A percentile compares a stretch with the other conserved stretches of the same genome.
Conservation (phyloP, 345 rosid species). For the Gossypioides kirkii region DNA sequence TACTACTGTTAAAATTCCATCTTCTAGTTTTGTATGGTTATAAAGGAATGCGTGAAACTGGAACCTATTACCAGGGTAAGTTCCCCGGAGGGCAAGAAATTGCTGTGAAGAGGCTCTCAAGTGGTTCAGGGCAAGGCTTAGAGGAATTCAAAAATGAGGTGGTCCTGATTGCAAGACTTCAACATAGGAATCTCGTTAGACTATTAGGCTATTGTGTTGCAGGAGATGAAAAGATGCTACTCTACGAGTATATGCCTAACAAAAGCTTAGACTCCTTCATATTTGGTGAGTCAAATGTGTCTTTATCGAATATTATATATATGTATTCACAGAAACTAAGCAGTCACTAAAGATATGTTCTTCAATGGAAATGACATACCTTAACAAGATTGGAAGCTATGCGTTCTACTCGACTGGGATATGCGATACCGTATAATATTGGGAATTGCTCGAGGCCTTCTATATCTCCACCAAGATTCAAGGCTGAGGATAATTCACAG, state of each 20-base stretch:
- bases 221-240: constrained; percentile 50
- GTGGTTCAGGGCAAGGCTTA: constrained; percentile 59
- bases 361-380: constrained; percentile 14
- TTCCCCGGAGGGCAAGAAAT: constrained; percentile 43
- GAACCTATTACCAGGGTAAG: constrained; percentile 31
- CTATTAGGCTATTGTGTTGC: constrained; percentile 58
- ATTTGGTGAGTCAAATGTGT: constrained; percentile 37
- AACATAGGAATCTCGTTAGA: constrained; percentile 65
- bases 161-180: constrained; percentile 58
- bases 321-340: background rate
- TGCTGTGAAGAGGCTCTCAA: constrained; percentile 56
- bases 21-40: background rate
- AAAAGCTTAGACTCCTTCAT: constrained; percentile 58
- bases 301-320: background rate
- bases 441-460: constrained; percentile 63
- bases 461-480: constrained; percentile 76
- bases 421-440: constrained; percentile 43
- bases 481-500: constrained; percentile 67
- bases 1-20: background rate
- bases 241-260: constrained; percentile 68
- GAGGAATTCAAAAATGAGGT: constrained; percentile 64
- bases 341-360: background rate
- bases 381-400: constrained; percentile 31
- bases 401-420: constrained; percentile 42
- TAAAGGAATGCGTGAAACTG: background rate